These are phyloP conservation scores for Multifurca ochricompacta DNA, from an alignment of 768 basidiomycete species.

Conservation along the genomic window DNA sequence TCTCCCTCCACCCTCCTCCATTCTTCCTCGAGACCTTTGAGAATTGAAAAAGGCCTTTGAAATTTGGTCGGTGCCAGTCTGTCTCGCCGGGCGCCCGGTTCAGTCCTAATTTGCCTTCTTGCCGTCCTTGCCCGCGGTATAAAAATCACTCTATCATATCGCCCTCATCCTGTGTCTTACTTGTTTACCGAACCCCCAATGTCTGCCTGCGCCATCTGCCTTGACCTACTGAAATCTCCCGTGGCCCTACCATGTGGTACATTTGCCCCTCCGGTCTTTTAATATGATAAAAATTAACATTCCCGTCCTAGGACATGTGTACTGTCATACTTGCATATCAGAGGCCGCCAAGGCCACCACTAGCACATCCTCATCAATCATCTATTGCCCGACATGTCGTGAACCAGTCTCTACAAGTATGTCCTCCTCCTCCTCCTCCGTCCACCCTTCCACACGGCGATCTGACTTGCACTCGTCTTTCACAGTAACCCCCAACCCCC, in stretches of 20 bases:
- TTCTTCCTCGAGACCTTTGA: too few species aligned
- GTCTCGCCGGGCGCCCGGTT: not conserved
- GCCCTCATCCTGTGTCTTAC: not conserved
- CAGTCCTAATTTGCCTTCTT: not conserved
- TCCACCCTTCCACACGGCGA: not conserved
- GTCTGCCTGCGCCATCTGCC: conserved; percentile 19
- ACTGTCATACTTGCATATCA: conserved; percentile 13
- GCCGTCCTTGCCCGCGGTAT: conserved; percentile 1
- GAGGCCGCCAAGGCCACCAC: not conserved
- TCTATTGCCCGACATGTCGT: conserved; percentile 17
- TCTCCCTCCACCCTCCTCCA: too few species aligned
- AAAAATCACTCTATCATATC: not conserved
- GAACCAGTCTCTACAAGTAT: conserved; percentile 8
- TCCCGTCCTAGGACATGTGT: conserved; percentile 7
- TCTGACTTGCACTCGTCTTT: not conserved
- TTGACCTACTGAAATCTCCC: conserved; percentile 12
- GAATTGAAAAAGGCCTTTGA: too few species aligned
- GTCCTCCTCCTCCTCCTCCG: not conserved
- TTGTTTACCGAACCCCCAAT: conserved; percentile 1
- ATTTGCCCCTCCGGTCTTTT: not conserved
- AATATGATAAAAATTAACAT: not conserved
- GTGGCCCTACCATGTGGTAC: conserved; percentile 20
- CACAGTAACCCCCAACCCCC: conserved; percentile 11
- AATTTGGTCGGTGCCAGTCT: not conserved
- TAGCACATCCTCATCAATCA: not conserved